phyloP scores from a whole-genome alignment of 1,284 basidiomycete genomes.

The Mixia osmundae region DNA sequence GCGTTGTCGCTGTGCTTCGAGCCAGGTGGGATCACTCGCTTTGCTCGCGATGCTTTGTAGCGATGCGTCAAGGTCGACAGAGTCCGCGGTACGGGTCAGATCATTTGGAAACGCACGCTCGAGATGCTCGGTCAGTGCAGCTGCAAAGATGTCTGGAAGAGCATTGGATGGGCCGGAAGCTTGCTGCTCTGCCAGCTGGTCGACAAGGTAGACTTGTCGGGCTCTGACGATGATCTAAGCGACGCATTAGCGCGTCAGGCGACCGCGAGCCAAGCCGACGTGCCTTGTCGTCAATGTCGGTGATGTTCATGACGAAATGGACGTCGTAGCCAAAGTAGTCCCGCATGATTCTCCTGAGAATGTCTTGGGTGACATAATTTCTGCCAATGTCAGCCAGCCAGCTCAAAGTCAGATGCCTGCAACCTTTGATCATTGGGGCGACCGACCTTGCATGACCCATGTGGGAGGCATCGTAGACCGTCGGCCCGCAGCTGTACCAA shows the following conservation, averaged over 20 bases:
- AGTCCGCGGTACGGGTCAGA: too few species aligned
- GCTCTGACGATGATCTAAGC: conserved; percentile 68
- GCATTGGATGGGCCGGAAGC: too few species aligned
- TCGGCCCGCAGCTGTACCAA: conserved; percentile 82
- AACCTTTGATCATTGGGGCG: background rate
- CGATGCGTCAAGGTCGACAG: too few species aligned
- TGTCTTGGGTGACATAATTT: conserved; percentile 95
- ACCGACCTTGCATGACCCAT: conserved; percentile 89
- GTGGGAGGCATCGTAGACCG: conserved; percentile 93
- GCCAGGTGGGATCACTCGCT: conserved; percentile 33
- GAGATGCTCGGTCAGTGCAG: too few species aligned
- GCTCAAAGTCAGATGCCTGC: conserved; percentile 1
- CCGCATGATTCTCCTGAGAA: conserved; percentile 70
- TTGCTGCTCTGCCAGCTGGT: conserved; percentile 25
- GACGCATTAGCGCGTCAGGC: conserved; percentile 3
- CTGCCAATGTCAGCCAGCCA: conserved; percentile 25
- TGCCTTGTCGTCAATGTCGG: conserved; percentile 98
- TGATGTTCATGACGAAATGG: conserved; percentile 98
- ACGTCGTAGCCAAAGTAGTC: conserved; percentile 97
- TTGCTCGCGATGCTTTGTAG: too few species aligned
- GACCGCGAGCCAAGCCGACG: conserved; percentile 13
- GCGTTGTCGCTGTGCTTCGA: conserved; percentile 39
- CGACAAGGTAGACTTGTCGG: conserved; percentile 58
- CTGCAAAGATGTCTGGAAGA: too few species aligned
- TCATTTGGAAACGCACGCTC: too few species aligned